Evolutionary conservation across 176 grass and related monocot genomes (phyloP).

Genomic region (Hordeum vulgare): MorexV3_pseudomolecules_assembly NC_058518.1:501922261-501922760

Average conservation of each 20-base stretch:
- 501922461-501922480: background rate
- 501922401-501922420: slow-evolving; percentile 29
- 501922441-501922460: background rate
- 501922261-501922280: slow-evolving; percentile 61
- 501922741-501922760: background rate
- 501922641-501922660: background rate
- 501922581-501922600: background rate
- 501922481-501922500: background rate
- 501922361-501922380: slow-evolving; percentile 30
- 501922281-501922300: slow-evolving; percentile 68
- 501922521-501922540: background rate
- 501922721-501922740: background rate
- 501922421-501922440: slow-evolving; percentile 54
- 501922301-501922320: slow-evolving; percentile 35
- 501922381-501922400: slow-evolving; percentile 64
- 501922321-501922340: slow-evolving; percentile 9
- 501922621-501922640: background rate
- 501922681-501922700: background rate
- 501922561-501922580: background rate
- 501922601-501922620: background rate
- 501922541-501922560: background rate
- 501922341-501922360: slow-evolving; percentile 56
- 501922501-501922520: background rate
- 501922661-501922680: background rate
- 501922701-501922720: background rate